Base-by-base conservation (phyloP, 306 rosid species). In the Crataegus laevigata region DNA sequence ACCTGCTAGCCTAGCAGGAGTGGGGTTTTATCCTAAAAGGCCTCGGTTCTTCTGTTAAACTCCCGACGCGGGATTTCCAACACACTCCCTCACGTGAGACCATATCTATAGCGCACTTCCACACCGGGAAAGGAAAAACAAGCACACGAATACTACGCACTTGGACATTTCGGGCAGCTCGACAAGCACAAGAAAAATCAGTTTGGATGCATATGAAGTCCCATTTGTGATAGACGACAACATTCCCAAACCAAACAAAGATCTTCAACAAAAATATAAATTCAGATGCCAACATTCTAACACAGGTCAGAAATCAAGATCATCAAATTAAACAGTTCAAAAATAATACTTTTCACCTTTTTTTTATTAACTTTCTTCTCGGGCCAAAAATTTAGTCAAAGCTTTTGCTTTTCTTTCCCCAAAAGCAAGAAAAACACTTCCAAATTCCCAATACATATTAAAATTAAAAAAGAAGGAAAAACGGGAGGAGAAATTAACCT, bases 401-500 rank as follows among this genome's bases (percentile, higher is more conserved):
- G n/a, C 3, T 22, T 79, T 55, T 66, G 29, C 69, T 4, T 54
- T 38, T 61, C 24, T 12, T 47, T 47, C 21, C 54, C 34, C 47
- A 51, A 28, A 26, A 54, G 38, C 47, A 71, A 78, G 6, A 25
- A 14, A 30, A 47, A 17, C 54, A 15, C 21, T 47, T 17, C 54
- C 52, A 47, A 45, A 47, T 17, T 52, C 25, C 24, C 61, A 61
- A 66, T 63, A 14, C 24, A 29, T 7, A 22, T 11, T 12, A 13
- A 38, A 66, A 66, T 22, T 66, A 18, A 34, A 36, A 66, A 6
- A 66, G 25, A 66, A 13, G 11, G 63, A 43, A 17, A 22, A 24
- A 28, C 52, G 25, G 10, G 5, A 36, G 57, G 30, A 45, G 73
- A 72, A 66, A 71, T 68, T 14, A 17, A 79, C 86, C 86, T 71